Percentiles rank a stretch among this genome's conserved stretches.
Evolutionary conservation across 75 land plant species (phyloP).

Genomic region (Picea sitchensis): DNA sequence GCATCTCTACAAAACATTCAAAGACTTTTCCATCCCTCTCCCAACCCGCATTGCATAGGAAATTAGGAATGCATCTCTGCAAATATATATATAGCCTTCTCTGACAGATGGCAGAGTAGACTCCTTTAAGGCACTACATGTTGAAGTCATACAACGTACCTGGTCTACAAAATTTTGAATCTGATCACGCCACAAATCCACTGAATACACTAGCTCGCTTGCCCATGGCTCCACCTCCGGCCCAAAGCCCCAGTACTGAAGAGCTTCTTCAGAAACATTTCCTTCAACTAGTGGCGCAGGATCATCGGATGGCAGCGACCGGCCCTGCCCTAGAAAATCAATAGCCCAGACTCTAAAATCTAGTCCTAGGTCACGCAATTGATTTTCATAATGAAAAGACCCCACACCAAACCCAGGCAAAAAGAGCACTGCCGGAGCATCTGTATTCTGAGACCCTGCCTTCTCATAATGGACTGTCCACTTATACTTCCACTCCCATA

Average conservation of each 20-base stretch:
- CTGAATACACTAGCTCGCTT: conserved; percentile 65
- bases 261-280: conserved; percentile 14
- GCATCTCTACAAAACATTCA: not conserved
- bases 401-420: conserved; percentile 91
- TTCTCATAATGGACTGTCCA: conserved; percentile 65
- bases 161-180: conserved; percentile 64
- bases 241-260: conserved; percentile 66
- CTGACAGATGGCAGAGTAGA: too few species aligned
- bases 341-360: conserved; percentile 80
- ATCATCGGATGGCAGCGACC: conserved; percentile 74
- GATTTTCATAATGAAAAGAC: conserved; percentile 77
- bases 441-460: conserved; percentile 52
- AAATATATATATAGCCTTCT: too few species aligned
- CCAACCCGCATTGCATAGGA: too few species aligned
- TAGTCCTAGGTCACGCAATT: conserved; percentile 72
- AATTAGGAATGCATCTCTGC: too few species aligned
- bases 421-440: conserved; percentile 61
- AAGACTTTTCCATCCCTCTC: not conserved
- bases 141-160: conserved; percentile 24
- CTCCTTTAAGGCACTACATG: too few species aligned
- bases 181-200: conserved; percentile 79
- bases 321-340: conserved; percentile 85
- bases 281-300: conserved; percentile 40
- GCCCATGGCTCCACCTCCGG: conserved; percentile 77
- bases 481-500: conserved; percentile 84